Base-by-base conservation (phyloP, 2,329 filamentous ascomycete species). In the Bisporella sp. region DNA sequence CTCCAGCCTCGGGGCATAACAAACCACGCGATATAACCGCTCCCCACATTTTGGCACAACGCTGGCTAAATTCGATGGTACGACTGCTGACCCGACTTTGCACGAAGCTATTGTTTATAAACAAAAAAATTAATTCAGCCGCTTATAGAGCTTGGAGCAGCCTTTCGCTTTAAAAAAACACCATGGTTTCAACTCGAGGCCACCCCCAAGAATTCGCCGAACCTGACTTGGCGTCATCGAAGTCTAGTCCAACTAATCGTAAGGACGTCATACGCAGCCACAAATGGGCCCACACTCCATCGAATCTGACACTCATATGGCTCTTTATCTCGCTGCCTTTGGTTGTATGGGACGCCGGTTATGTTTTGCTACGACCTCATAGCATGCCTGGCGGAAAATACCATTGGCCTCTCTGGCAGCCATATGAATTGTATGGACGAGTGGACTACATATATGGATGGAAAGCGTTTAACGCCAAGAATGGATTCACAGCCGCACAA, bases 371-470 rank as follows among this genome's bases (percentile, higher is more conserved):
- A 37, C 81, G 84, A 44, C 84, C 84, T 11, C 73, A 83, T 64
- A 81, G 74, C 48, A 86, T 87, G 81, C 78, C 80, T 0, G 82
- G 82, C 31, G 82, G 83, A 4, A 70, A 65, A 11, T 67, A 80
- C 11, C 82, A 86, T 59, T 76, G 71, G 59, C 79, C 80, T 0
- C 61, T 87, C 46, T 88, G 79, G 77, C 72, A 68, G 6, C 82
- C 82, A 0, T 87, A 87, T 62, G 80, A 78, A 54, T 71, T 85
- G 0, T 87, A 88, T 61, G 81, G 78, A 1, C 71, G 66, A 3
- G 72, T 87, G 42, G 84, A 88, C 58, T 74, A 85, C 57, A 73
- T 85, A 12, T 88, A 88, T 60, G 82, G 83, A 2, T 79, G 75
- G 70, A 78, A 78, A 32, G 81, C 82, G 1, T 83, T 73, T 61